Evolutionary conservation across 805 yeast species (phyloP).

Genomic region (Blastobotrys terrestris): DNA sequence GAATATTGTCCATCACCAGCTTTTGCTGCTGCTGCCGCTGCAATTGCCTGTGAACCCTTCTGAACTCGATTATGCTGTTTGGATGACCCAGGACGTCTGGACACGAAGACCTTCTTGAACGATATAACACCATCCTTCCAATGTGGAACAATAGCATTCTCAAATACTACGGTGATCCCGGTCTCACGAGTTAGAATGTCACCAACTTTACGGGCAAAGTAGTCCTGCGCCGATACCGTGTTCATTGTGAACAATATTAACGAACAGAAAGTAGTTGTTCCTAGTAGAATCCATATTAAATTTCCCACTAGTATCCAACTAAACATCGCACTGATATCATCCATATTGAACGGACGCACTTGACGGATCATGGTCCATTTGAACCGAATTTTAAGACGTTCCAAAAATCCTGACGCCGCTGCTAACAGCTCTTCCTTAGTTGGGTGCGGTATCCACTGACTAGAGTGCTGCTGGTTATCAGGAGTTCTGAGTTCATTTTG

Average conservation of each 20-base stretch:
- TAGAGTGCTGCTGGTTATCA: conserved; percentile 8
- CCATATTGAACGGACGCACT: conserved; percentile 82
- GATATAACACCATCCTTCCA: conserved; percentile 86
- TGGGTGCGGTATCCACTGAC: conserved; percentile 12
- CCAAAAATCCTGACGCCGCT: conserved; percentile 36
- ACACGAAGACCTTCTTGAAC: conserved; percentile 78
- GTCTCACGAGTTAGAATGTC: conserved; percentile 78
- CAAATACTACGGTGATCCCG: conserved; percentile 78
- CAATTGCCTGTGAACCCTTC: conserved; percentile 69
- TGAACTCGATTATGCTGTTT: conserved; percentile 40
- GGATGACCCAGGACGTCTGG: conserved; percentile 62
- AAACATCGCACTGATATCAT: conserved; percentile 82
- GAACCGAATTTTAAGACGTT: conserved; percentile 41
- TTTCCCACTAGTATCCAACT: conserved; percentile 92
- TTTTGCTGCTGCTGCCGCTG: conserved; percentile 50
- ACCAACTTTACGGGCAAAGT: conserved; percentile 75
- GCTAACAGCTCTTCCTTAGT: conserved; percentile 40
- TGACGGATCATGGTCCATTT: conserved; percentile 75
- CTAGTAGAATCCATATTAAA: conserved; percentile 67
- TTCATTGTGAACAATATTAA: conserved; percentile 68
- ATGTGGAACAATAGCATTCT: conserved; percentile 88
- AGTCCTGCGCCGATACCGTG: conserved; percentile 84
- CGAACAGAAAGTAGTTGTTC: conserved; percentile 90
- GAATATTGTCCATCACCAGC: conserved; percentile 11
- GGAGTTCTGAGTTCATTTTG: background rate